These are phyloP conservation scores for Ophiosphaerella narmari DNA, from an alignment of 2,329 filamentous ascomycete genomes.

Conservation along the genomic window DNA sequence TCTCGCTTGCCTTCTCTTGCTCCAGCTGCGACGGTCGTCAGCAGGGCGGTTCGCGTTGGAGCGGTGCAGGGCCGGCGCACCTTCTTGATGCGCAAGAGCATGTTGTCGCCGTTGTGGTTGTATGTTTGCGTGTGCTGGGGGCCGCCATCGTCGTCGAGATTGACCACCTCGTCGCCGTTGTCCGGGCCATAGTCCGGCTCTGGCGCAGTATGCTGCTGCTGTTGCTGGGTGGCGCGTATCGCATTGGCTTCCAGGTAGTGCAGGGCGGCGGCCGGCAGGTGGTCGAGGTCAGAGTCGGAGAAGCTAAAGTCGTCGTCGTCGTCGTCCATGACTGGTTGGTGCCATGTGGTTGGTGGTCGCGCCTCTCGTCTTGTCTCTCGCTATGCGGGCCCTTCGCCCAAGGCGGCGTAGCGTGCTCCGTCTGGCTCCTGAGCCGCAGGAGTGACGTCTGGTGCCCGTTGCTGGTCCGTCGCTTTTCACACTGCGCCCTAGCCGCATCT, in stretches of 20 bases:
- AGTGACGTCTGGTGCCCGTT: constrained; percentile 17
- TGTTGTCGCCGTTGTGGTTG: background rate
- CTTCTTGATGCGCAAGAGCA: constrained; percentile 51
- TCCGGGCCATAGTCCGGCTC: constrained; percentile 51
- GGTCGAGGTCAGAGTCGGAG: constrained; percentile 52
- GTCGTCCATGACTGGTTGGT: constrained; percentile 29
- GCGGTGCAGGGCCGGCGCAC: constrained; percentile 18
- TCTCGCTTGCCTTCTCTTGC: constrained; percentile 45
- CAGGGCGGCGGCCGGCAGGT: constrained; percentile 51
- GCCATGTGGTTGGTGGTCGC: too few relatives aligned
- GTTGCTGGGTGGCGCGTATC: constrained; percentile 44
- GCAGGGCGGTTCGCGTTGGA: constrained; percentile 4
- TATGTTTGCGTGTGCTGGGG: constrained; percentile 8
- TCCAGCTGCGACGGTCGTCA: constrained; percentile 45
- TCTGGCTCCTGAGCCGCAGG: background rate
- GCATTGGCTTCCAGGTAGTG: constrained; percentile 53
- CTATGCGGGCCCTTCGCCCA: too few relatives aligned
- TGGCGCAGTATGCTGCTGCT: constrained; percentile 3
- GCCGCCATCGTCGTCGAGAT: constrained; percentile 47
- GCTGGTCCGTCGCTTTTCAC: constrained; percentile 6
- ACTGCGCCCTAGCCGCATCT: background rate
- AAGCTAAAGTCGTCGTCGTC: constrained; percentile 54
- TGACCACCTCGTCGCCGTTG: constrained; percentile 50
- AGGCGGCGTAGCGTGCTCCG: too few relatives aligned
- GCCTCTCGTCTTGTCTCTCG: too few relatives aligned